Percentiles rank a stretch among this genome's conserved stretches.
Evolutionary conservation across 345 rosid species (phyloP).

Genomic region (Aegle marmelos): DNA sequence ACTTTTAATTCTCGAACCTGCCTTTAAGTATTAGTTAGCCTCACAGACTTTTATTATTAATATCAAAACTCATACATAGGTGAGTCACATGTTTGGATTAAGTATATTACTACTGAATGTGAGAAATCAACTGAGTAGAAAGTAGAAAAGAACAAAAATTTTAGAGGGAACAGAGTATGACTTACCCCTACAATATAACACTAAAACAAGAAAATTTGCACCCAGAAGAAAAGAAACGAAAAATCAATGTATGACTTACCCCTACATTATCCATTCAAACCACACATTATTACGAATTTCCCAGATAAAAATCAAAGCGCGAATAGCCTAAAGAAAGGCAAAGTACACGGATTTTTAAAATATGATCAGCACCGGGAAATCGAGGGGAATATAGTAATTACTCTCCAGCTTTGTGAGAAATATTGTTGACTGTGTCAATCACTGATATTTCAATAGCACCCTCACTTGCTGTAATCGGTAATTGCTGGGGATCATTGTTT

Average conservation of each 20-base stretch:
- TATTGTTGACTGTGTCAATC: neutral
- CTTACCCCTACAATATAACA: too few species aligned
- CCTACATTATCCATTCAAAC: neutral
- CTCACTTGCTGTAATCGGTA: constrained; percentile 34
- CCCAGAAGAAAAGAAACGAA: too few species aligned
- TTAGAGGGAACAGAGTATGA: accelerated
- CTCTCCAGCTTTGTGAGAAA: neutral
- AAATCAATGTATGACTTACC: too few species aligned
- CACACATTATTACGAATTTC: neutral
- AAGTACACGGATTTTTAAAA: neutral
- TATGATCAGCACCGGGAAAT: neutral
- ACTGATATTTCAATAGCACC: neutral
- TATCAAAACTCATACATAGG: too few species aligned
- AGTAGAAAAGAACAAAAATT: too few species aligned
- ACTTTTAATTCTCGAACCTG: too few species aligned
- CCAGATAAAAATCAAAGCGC: neutral
- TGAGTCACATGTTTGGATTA: too few species aligned
- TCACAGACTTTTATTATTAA: too few species aligned
- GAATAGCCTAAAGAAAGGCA: neutral
- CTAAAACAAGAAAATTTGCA: too few species aligned
- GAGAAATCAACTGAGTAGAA: too few species aligned
- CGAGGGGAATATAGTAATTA: neutral
- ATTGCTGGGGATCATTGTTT: constrained; percentile 26
- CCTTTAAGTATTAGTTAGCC: too few species aligned
- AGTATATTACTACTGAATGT: too few species aligned